phyloP scores from a whole-genome alignment of 1,284 basidiomycete species.

The Tilletia setariae region DNA sequence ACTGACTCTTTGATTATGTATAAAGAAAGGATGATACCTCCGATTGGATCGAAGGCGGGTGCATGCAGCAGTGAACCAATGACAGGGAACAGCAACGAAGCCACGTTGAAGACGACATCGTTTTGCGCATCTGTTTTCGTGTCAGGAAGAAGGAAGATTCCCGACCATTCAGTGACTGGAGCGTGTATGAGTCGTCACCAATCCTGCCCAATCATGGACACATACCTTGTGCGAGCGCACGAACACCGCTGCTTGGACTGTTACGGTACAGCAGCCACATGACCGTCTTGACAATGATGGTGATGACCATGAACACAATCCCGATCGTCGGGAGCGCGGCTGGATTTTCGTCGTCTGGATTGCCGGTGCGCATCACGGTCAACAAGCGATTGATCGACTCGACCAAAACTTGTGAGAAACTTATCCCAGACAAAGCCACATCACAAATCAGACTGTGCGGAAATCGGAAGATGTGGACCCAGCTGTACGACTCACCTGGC shows the following conservation, averaged over 20 bases:
- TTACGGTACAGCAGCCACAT: constrained; percentile 57
- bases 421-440: background rate
- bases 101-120: constrained; percentile 61
- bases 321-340: constrained; percentile 45
- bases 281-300: constrained; percentile 60
- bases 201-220: background rate
- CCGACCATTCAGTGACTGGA: too few relatives aligned
- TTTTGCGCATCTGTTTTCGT: constrained; percentile 58
- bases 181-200: too few relatives aligned
- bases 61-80: constrained; percentile 39
- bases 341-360: constrained; percentile 35
- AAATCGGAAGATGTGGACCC: too few relatives aligned
- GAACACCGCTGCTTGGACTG: constrained; percentile 54
- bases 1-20: constrained; percentile 46
- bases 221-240: constrained; percentile 52
- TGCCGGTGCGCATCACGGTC: constrained; percentile 44
- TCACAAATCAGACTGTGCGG: background rate
- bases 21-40: constrained; percentile 38
- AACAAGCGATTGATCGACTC: constrained; percentile 42
- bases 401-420: constrained; percentile 48
- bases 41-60: constrained; percentile 49
- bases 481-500: constrained; percentile 36
- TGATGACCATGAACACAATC: constrained; percentile 59
- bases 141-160: background rate
- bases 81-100: constrained; percentile 61